Evolutionary conservation across 83 land plant species (phyloP).

Genomic region (Diphasiastrum complanatum): DNA sequence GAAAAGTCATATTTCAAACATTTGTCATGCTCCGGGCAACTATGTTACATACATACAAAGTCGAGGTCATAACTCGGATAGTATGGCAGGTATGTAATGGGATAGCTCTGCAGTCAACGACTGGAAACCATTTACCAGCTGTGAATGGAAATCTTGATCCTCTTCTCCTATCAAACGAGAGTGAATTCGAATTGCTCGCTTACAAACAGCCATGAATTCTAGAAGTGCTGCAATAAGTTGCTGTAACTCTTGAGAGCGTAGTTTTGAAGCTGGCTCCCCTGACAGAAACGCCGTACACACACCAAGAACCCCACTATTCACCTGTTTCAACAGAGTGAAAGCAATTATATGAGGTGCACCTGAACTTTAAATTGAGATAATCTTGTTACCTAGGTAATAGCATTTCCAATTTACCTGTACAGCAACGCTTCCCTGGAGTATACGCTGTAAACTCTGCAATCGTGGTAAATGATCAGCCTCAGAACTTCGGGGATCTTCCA

Average conservation of each 20-base stretch:
- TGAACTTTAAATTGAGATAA: no score
- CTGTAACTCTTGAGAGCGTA: slow-evolving; percentile 91
- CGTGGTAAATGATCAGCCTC: slow-evolving; percentile 97
- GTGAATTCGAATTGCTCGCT: slow-evolving; percentile 92
- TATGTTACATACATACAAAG: no score
- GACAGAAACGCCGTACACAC: slow-evolving; percentile 96
- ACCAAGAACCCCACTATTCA: slow-evolving; percentile 95
- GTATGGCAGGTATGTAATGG: slow-evolving; percentile 97
- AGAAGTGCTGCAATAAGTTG: slow-evolving; percentile 95
- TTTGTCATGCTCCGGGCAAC: no score
- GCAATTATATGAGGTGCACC: neutral
- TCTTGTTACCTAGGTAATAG: no score
- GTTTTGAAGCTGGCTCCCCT: slow-evolving; percentile 89
- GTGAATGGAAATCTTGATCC: slow-evolving; percentile 98
- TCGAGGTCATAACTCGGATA: slow-evolving; percentile 93
- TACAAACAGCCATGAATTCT: slow-evolving; percentile 99
- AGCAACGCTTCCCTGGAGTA: slow-evolving; percentile 98
- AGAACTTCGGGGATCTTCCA: slow-evolving; percentile 90
- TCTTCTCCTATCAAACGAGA: slow-evolving; percentile 97
- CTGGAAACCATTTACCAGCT: slow-evolving; percentile 97
- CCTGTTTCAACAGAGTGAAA: slow-evolving; percentile 39
- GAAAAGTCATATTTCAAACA: no score
- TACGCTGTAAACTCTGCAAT: slow-evolving; percentile 88
- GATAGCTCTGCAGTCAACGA: slow-evolving; percentile 95
- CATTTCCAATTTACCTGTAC: slow-evolving; percentile 97